phyloP scores from a whole-genome alignment of 225 moss, liverwort and hornwort genomes.

The Polytrichum commune region DNA sequence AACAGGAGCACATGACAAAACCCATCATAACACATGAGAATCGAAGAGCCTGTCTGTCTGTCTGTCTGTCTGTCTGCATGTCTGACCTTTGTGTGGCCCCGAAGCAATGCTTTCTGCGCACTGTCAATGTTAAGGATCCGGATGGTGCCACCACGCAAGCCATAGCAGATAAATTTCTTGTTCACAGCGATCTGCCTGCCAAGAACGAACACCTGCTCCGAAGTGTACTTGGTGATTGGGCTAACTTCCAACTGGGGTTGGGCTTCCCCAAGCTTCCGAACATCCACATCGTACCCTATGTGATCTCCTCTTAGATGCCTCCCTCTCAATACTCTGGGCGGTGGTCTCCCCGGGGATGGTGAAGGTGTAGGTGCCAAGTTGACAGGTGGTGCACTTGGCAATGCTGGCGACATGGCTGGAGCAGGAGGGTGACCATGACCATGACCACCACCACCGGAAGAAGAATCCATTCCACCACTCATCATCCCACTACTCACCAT shows the following conservation, averaged over 20 bases:
- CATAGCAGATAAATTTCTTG: constrained; percentile 80
- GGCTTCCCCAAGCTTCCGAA: constrained; percentile 56
- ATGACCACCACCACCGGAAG: neutral
- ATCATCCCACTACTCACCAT: constrained; percentile 26
- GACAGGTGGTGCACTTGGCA: constrained; percentile 65
- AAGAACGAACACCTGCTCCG: constrained; percentile 52
- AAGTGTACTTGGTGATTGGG: constrained; percentile 77
- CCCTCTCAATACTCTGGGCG: constrained; percentile 53
- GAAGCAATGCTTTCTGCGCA: constrained; percentile 62
- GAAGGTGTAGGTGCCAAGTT: constrained; percentile 15
- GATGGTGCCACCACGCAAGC: constrained; percentile 73
- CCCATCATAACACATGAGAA: no score
- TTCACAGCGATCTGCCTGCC: constrained; percentile 92
- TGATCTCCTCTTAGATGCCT: constrained; percentile 61
- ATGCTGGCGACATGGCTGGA: constrained; percentile 71
- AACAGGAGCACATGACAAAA: no score
- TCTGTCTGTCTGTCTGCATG: no score
- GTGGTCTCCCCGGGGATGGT: constrained; percentile 44
- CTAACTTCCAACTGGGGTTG: constrained; percentile 80
- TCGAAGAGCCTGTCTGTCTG: no score
- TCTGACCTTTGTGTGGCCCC: constrained; percentile 78
- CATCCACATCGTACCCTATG: constrained; percentile 68
- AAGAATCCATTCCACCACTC: constrained; percentile 26
- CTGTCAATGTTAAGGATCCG: constrained; percentile 78
- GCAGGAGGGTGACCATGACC: constrained; percentile 27